Base-by-base conservation (phyloP, 2,329 filamentous ascomycete genomes). In the Ophiostoma triangulosporum region DNA sequence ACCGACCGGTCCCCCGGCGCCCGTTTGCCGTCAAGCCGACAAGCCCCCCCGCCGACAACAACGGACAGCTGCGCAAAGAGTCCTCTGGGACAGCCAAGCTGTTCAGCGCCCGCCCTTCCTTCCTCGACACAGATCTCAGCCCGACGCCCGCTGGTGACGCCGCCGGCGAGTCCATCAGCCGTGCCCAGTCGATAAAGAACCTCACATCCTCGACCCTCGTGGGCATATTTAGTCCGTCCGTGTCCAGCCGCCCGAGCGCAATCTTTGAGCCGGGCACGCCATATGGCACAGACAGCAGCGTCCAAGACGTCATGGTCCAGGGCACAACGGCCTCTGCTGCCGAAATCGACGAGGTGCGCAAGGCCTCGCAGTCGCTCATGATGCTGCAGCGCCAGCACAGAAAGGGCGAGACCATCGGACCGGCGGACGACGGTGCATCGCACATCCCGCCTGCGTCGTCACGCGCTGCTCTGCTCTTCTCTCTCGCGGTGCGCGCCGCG, bases 201-300 rank as follows among this genome's bases (percentile, higher is more conserved):
- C 76, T 98, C 56, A 95, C 88, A 4, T 84, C 86, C 9, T 90
- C 88, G 2, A 95, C 93, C 0, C 77, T 98, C 5, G 86, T 85
- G 60, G 91, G 93, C 53, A 98, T 98, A 62, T 98, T 95, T 72
- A 83, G 82, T 11, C 81, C 81, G 6, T 78, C 79, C 0, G 27
- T 58, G 62, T 57, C 50, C 15, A 22, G 52, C 51, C 40, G 48
- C 26, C 40, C 17, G 20, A 53, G 33, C 9, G 52, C 50, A 15
- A n/a, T 56, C 4, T 57, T 57, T 11, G 81, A 83, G 57, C 67
- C 74, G 3, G 72, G 75, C 53, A 89, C 84, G 11, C 88, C 88
- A 2, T 93, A 84, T 83, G 87, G 84, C 24, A 86, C 82, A 0
- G 88, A 87, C 8, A 29, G 15, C 15, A 17, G 26, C 6, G 26